A percentile compares a stretch with the other conserved stretches of the same genome.
Evolutionary conservation across 2,329 filamentous ascomycete genomes (phyloP).

Genomic region (Orbilia blumenaviensis): DNA sequence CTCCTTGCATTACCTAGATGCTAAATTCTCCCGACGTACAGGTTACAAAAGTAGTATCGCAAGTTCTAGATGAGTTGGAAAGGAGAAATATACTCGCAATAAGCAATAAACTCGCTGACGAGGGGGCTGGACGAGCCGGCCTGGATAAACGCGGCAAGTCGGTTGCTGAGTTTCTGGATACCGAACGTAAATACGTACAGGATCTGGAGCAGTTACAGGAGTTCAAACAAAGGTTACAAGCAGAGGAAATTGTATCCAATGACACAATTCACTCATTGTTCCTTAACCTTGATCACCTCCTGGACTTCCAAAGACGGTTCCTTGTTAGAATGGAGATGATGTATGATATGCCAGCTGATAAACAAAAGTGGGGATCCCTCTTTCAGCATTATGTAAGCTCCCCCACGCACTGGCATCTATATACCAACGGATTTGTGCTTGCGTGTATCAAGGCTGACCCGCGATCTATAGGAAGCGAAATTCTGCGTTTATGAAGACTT

Average conservation of each 20-base stretch:
- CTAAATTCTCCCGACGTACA: slow-evolving; percentile 59
- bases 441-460: neutral
- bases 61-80: slow-evolving; percentile 86
- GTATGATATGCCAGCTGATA: slow-evolving; percentile 78
- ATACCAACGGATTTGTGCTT: no score
- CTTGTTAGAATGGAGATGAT: slow-evolving; percentile 95
- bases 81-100: slow-evolving; percentile 76
- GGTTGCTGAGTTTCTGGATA: slow-evolving; percentile 88
- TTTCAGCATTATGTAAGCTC: slow-evolving; percentile 75
- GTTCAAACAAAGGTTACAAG: slow-evolving; percentile 87
- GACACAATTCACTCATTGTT: slow-evolving; percentile 95
- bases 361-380: slow-evolving; percentile 93
- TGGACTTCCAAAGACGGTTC: slow-evolving; percentile 95
- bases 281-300: slow-evolving; percentile 90
- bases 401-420: neutral
- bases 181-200: slow-evolving; percentile 96
- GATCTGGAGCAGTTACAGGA: slow-evolving; percentile 94
- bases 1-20: no score
- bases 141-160: slow-evolving; percentile 84
- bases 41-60: slow-evolving; percentile 91
- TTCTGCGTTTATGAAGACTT: slow-evolving; percentile 97
- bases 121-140: slow-evolving; percentile 66
- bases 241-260: slow-evolving; percentile 85
- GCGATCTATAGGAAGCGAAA: slow-evolving; percentile 68
- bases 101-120: slow-evolving; percentile 68